phyloP scores from a whole-genome alignment of 192 early-diverging fungal species.

The Coemansia sp. region DNA sequence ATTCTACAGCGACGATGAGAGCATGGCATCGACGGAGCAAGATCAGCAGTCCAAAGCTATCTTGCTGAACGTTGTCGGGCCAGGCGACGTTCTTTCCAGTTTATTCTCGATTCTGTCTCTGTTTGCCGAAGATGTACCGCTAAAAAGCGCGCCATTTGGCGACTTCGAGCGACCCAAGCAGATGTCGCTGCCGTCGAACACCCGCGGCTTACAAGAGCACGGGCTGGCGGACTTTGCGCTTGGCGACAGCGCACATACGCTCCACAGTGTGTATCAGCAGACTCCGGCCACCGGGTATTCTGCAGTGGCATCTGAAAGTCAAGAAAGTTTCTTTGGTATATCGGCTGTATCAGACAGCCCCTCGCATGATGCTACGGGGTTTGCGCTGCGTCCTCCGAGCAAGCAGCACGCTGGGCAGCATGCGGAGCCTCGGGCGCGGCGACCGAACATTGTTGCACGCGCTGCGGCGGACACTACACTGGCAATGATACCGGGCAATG shows the following conservation, averaged over 20 bases:
- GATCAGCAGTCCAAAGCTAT: constrained; percentile 58
- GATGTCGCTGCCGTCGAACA: not conserved
- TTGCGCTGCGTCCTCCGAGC: not conserved
- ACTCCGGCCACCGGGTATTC: constrained; percentile 1
- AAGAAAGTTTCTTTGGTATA: not conserved
- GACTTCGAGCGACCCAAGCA: not conserved
- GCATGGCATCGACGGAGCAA: not conserved
- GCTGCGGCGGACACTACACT: constrained; percentile 88
- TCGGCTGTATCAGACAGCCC: not conserved
- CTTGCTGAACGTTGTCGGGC: constrained; percentile 80
- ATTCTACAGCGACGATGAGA: constrained; percentile 34
- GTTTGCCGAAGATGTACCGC: constrained; percentile 75
- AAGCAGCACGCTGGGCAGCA: constrained; percentile 1
- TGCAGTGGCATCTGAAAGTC: constrained; percentile 5
- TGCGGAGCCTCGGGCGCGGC: constrained; percentile 44
- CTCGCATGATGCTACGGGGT: not conserved
- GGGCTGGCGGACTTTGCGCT: not conserved
- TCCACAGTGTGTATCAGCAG: constrained; percentile 6
- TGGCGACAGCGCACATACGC: not conserved
- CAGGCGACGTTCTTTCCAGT: constrained; percentile 88
- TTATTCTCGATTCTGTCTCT: constrained; percentile 89
- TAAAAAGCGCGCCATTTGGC: constrained; percentile 8
- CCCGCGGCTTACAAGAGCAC: not conserved
- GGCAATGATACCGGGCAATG: constrained; percentile 89
- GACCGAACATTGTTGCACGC: constrained; percentile 78